Conservation (phyloP, 1,139 yeast species). For the Yamadazyma trypodendri region DNA sequence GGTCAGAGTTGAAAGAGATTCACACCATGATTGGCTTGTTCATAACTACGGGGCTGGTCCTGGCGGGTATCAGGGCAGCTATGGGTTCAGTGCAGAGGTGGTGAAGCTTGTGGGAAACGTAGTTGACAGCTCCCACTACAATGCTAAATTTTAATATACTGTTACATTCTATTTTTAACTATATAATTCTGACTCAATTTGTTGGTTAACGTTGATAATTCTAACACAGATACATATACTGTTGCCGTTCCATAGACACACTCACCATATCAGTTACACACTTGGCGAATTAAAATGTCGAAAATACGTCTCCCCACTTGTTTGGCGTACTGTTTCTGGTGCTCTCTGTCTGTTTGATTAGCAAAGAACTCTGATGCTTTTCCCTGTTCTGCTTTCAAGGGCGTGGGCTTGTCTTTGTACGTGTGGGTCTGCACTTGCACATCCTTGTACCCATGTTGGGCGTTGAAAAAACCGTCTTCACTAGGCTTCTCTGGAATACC, state of each 20-base stretch:
- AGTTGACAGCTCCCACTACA: background rate
- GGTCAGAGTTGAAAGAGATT: slow-evolving; percentile 40
- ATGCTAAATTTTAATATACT: background rate
- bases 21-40: slow-evolving; percentile 31
- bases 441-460: slow-evolving; percentile 36
- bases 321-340: slow-evolving; percentile 41
- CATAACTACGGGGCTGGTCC: slow-evolving; percentile 57
- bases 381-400: slow-evolving; percentile 27
- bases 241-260: no score
- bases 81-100: slow-evolving; percentile 35
- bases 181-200: no score
- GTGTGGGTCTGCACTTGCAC: slow-evolving; percentile 30
- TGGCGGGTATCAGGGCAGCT: slow-evolving; percentile 54
- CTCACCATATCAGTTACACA: no score
- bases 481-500: slow-evolving; percentile 30
- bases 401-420: slow-evolving; percentile 38
- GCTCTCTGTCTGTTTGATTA: slow-evolving; percentile 34
- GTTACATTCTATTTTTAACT: no score
- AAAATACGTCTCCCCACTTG: slow-evolving; percentile 24
- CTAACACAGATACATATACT: no score
- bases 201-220: no score
- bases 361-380: slow-evolving; percentile 29
- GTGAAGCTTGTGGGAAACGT: slow-evolving; percentile 14
- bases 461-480: slow-evolving; percentile 25
- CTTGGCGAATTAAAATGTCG: slow-evolving; percentile 19